phyloP scores from a whole-genome alignment of 2,329 filamentous ascomycete species.

The Xylogone sp. region DNA sequence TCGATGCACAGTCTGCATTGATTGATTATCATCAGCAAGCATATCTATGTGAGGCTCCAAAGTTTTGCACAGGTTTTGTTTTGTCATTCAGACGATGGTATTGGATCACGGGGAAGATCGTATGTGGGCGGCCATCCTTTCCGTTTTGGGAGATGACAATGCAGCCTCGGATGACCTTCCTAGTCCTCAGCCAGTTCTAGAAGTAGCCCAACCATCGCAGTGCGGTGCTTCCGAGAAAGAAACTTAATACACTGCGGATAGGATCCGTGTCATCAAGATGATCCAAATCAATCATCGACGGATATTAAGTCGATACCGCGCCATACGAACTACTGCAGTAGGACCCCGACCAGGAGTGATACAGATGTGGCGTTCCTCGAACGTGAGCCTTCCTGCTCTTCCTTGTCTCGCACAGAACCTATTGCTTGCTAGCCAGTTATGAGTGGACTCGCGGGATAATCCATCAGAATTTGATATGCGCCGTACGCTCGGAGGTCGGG shows the following conservation, averaged over 20 bases:
- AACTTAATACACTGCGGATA: not conserved
- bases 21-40: not conserved
- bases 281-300: not conserved
- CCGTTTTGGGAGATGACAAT: not conserved
- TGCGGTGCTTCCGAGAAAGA: not conserved
- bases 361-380: not conserved
- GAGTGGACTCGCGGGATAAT: no score
- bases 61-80: no score
- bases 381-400: not conserved
- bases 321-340: not conserved
- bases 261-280: not conserved
- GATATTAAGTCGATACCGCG: not conserved
- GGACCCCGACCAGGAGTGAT: not conserved
- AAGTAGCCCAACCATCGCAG: not conserved
- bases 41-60: not conserved
- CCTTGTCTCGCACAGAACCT: not conserved
- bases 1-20: not conserved
- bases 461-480: not conserved
- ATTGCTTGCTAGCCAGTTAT: no score
- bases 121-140: not conserved
- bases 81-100: not conserved
- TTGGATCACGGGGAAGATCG: not conserved
- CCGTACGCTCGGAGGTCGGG: not conserved
- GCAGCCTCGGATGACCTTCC: not conserved
- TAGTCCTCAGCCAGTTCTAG: not conserved